Base-by-base conservation (phyloP, 495 filamentous ascomycete species). In the Aspergillus nidulans region DNA sequence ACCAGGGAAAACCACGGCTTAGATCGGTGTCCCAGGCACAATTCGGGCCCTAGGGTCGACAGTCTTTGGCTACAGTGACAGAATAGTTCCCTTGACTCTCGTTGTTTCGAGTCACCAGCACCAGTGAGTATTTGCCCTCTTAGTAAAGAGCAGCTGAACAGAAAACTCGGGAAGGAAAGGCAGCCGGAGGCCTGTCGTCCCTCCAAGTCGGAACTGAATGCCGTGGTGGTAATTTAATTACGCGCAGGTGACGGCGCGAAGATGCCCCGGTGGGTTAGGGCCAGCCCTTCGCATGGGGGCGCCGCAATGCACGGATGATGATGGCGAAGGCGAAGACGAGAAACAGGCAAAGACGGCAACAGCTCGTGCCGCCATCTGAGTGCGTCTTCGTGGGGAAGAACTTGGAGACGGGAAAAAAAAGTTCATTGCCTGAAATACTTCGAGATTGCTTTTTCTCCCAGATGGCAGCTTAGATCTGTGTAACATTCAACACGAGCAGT, bases 211-310 rank as follows among this genome's bases (percentile, higher is more conserved):
- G 49, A 23, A 52, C 23, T 38, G 32, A 40, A 32, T 59, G 57
- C 57, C 57, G 57, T 59, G 30, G 52, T 46, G 47, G 57, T 47
- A 59, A 34, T 46, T 46, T 54, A 51, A 55, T 54, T 53, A 52
- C 43, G 38, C 15, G 25, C 38, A 43, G 32, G 45, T 48, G 20
- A 40, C 42, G 34, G 44, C 15, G n/a, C 19, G 40, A 19, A 19
- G 34, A 16, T 26, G 12, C n/a, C 23, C 23, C 34, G 32, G 34
- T 19, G 12, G 51, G 25, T 41, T 49, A 49, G 45, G 47, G 47
- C 21, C 15, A 20, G n/a, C n/a, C 39, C 16, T 15, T 51, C 26
- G 23, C 45, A 51, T 44, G 26, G 45, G 25, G 32, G 15, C 30
- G 19, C 20, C 9, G 23, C 24, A 3, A 39, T 40, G 28, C 41